phyloP scores from a whole-genome alignment of 306 rosid genomes.

The Bauhinia variegata region DNA sequence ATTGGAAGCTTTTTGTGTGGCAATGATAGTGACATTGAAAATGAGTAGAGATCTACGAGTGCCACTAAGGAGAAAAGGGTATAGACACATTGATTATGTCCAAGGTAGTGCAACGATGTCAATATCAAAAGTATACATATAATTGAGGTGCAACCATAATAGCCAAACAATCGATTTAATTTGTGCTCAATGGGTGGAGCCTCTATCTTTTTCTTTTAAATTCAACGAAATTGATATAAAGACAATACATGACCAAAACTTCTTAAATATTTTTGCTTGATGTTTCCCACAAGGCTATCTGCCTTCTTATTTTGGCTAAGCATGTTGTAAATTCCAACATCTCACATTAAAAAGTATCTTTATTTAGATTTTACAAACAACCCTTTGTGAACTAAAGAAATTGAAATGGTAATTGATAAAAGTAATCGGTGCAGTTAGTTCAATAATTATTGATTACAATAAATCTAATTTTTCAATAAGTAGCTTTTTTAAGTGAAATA shows the following conservation, averaged over 20 bases:
- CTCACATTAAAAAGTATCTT: background rate
- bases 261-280: background rate
- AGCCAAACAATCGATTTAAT: background rate
- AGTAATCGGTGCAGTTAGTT: no score
- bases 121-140: background rate
- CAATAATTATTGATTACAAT: no score
- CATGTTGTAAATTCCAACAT: constrained; percentile 22
- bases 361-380: background rate
- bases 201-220: background rate
- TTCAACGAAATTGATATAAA: constrained; percentile 3
- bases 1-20: no score
- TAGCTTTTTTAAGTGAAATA: no score
- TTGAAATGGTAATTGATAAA: background rate
- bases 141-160: background rate
- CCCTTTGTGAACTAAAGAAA: constrained; percentile 22
- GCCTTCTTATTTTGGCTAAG: constrained; percentile 28
- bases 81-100: constrained; percentile 30
- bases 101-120: constrained; percentile 16
- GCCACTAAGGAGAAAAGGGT: constrained; percentile 21
- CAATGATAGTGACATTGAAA: constrained; percentile 12
- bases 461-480: no score
- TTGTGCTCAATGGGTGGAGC: background rate
- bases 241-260: background rate
- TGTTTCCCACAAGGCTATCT: background rate
- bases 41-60: constrained; percentile 29